Evolutionary conservation across 1,284 basidiomycete species (phyloP), one percentile per base, ranked within the genome.

Genomic region (Cerioporus squamosus): DNA sequence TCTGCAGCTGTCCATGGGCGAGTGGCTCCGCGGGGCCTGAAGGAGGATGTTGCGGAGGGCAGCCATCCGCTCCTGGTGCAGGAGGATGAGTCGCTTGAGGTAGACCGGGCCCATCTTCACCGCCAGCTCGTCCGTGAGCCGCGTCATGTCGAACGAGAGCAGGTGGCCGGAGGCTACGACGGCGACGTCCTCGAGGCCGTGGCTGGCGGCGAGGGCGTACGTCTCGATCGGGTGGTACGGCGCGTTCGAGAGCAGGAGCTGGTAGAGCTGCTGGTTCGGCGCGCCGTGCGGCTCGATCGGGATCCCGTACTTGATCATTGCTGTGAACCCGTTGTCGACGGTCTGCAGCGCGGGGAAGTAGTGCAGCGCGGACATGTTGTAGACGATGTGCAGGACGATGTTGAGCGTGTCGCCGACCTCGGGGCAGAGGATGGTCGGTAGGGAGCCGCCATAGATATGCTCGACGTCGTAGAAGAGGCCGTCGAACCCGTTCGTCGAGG

Each of bases 11-110:
- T 62, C 44, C 4, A 64, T 71, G 5, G 71, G 66, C 7, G 66
- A 56, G 54, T 79, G 78, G 2, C 64, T 50, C 4, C 61, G 61
- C 3, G 76, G 76, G 12, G 74, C 76, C 12, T 62, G 65, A 3
- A 74, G 66, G 23, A 80, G 59, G 26, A 78, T 64, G 18, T 68
- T 60, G 57, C 77, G 77, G 44, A 78, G 70, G 7, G 70, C 69
- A 20, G 73, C 71, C 23, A 70, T 61, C 48, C 78, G 75, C 9
- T 70, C 66, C 22, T 74, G 64, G 61, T 79, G 78, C 22, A 79
- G 71, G 65, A 73, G 72, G 65, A 78, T 72, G 17, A 80, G 72
- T 42, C 75, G 73, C 60, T 74, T 75, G 52, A 79, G 69, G 62
- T 79, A 79, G 2, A 72, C 48, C 5, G 75, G 70, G 3, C 77